Conservation (phyloP, 1,284 basidiomycete genomes). For the Anthracocystis panici-leucophaei region DNA sequence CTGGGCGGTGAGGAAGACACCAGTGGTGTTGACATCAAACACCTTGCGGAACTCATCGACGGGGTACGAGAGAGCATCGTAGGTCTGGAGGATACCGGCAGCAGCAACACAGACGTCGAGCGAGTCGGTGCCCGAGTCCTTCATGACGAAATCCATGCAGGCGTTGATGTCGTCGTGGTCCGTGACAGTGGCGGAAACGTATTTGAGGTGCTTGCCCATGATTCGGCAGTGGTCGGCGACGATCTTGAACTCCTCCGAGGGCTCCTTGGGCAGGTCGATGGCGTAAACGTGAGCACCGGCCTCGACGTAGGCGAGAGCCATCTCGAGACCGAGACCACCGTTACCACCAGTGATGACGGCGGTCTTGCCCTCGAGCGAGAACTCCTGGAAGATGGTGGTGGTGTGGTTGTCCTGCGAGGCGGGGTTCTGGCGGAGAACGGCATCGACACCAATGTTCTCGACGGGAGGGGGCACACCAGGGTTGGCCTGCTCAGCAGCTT, state of each 20-base stretch:
- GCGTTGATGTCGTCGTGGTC: constrained; percentile 72
- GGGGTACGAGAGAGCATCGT: constrained; percentile 79
- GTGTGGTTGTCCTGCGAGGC: constrained; percentile 62
- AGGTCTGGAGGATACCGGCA: constrained; percentile 79
- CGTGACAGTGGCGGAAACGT: constrained; percentile 72
- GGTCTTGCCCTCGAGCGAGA: constrained; percentile 80
- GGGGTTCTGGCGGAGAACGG: constrained; percentile 62
- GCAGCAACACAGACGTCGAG: constrained; percentile 82
- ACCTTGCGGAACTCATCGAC: constrained; percentile 80
- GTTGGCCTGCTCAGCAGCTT: constrained; percentile 59
- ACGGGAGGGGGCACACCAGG: constrained; percentile 64
- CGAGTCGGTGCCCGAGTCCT: constrained; percentile 71
- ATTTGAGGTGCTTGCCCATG: constrained; percentile 76
- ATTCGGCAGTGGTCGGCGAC: constrained; percentile 70
- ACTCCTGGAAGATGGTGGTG: constrained; percentile 76
- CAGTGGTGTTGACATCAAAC: constrained; percentile 78
- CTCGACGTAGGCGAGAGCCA: constrained; percentile 81
- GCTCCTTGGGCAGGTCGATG: constrained; percentile 77
- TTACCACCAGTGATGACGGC: constrained; percentile 76
- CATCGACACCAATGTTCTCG: constrained; percentile 68
- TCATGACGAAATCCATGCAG: constrained; percentile 66
- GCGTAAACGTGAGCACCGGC: constrained; percentile 83
- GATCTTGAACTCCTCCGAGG: constrained; percentile 77
- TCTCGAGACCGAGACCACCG: constrained; percentile 84
- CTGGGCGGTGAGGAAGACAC: constrained; percentile 82